Base-by-base conservation (phyloP, 1,284 basidiomycete genomes). In the Xerocomus nothofagi region DNA sequence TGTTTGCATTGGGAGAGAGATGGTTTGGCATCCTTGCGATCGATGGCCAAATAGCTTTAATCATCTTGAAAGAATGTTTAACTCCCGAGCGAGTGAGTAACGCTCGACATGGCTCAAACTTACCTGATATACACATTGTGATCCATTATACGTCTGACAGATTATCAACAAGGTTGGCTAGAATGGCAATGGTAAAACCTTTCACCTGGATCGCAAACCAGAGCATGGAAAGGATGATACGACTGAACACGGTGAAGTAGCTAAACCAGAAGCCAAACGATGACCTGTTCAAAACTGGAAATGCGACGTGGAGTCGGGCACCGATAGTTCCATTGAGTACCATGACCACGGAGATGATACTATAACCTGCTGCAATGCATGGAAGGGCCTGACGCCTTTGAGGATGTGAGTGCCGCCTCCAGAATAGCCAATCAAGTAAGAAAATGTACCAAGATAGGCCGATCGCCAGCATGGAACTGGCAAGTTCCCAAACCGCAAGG, bases 221-320 rank as follows among this genome's bases (percentile, higher is more conserved):
- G 68, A 85, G 78, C 71, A 80, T 76, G 32, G 82, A 77, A 30
- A 85, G 73, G 17, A 82, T 67, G 50, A 80, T 73, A 20, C 84
- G 77, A 47, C 80, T 82, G 55, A 86, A 64, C 48, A 86, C 80
- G 15, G 79, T 78, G 60, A 82, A 83, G 57, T 80, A 79, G 55
- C 76, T 78, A 57, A 85, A 77, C 70, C 78, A 83, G 65, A 84
- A 84, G 0, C 84, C 84, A 54, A 80, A 87, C 0, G 80, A 81
- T 0, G 80, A 80, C 6, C 84, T 72, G 49, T 80, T 78, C 20
- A 84, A 72, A 47, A 86, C 75, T 0, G 84, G 79, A 62, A 86
- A 86, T 1, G 80, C 77, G 20, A 84, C 71, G 54, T 82, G 82
- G 33, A 85, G 75, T 11, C 76, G 75, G 3, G 82, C 81, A 24